Evolutionary conservation across 768 basidiomycete genomes (phyloP).

Genomic region (Calocybe cyanea): DNA sequence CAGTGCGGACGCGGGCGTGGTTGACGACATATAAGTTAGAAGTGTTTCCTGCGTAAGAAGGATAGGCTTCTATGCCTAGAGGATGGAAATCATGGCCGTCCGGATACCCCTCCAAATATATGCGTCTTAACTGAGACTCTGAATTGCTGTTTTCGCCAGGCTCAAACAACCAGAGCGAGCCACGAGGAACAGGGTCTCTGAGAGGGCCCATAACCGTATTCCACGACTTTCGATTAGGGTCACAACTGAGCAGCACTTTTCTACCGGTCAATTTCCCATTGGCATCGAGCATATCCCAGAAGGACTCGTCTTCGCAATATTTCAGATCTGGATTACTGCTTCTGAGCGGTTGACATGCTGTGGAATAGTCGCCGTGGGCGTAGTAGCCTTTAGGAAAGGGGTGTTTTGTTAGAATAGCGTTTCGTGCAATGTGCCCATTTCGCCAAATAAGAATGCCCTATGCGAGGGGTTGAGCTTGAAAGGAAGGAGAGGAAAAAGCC

Average conservation of each 20-base stretch:
- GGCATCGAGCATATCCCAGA: slow-evolving; percentile 56
- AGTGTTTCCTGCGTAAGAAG: slow-evolving; percentile 40
- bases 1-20: slow-evolving; percentile 57
- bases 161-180: slow-evolving; percentile 57
- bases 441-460: slow-evolving; percentile 45
- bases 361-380: slow-evolving; percentile 41
- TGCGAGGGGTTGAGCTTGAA: background rate
- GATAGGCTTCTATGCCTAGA: slow-evolving; percentile 58
- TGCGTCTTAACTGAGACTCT: slow-evolving; percentile 27
- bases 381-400: slow-evolving; percentile 49
- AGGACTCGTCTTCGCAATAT: slow-evolving; percentile 62
- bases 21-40: slow-evolving; percentile 67
- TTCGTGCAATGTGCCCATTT: slow-evolving; percentile 35
- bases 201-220: slow-evolving; percentile 79
- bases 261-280: slow-evolving; percentile 37
- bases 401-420: slow-evolving; percentile 39
- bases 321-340: slow-evolving; percentile 32
- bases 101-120: slow-evolving; percentile 53
- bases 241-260: slow-evolving; percentile 48
- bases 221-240: slow-evolving; percentile 57
- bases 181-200: slow-evolving; percentile 51
- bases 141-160: slow-evolving; percentile 14
- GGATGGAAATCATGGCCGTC: slow-evolving; percentile 64
- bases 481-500: no score
- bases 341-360: slow-evolving; percentile 40